Evolutionary conservation across 768 basidiomycete genomes (phyloP).

Genomic region (Dendrothele bispora): DNA sequence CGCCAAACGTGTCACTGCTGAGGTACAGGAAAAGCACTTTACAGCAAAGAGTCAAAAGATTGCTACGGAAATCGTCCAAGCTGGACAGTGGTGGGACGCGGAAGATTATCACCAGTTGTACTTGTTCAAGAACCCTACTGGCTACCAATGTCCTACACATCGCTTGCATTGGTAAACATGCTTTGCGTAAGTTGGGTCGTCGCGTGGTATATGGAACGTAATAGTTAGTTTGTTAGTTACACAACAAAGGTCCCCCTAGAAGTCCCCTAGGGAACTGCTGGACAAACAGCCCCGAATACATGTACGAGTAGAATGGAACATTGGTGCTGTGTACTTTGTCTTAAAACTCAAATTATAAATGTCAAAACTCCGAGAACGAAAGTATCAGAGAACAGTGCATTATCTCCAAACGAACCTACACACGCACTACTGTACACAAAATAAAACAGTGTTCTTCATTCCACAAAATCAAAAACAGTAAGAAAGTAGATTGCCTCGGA

Average conservation of each 20-base stretch:
- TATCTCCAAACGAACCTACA: background rate
- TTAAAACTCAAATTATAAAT: background rate
- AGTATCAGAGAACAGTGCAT: background rate
- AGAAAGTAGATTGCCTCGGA: conserved; percentile 36
- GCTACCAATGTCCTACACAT: conserved; percentile 93
- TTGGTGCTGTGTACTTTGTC: no score
- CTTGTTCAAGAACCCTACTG: conserved; percentile 77
- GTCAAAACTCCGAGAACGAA: background rate
- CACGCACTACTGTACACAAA: background rate
- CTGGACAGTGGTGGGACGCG: conserved; percentile 78
- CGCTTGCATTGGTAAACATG: conserved; percentile 73
- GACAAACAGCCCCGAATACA: no score
- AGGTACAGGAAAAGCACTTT: conserved; percentile 85
- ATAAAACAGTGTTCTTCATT: no score
- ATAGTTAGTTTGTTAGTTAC: no score
- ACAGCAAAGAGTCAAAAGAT: conserved; percentile 71
- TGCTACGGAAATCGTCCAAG: conserved; percentile 71
- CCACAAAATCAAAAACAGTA: background rate
- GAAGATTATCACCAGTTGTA: conserved; percentile 87
- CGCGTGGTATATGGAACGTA: no score
- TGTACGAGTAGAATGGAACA: no score
- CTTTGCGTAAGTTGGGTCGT: background rate
- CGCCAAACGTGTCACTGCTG: conserved; percentile 75
- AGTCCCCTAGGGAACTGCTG: no score
- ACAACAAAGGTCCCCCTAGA: no score